These are phyloP conservation scores for Calcarisporium arbuscula DNA, from an alignment of 2,329 filamentous ascomycete genomes.

Conservation along the genomic window DNA sequence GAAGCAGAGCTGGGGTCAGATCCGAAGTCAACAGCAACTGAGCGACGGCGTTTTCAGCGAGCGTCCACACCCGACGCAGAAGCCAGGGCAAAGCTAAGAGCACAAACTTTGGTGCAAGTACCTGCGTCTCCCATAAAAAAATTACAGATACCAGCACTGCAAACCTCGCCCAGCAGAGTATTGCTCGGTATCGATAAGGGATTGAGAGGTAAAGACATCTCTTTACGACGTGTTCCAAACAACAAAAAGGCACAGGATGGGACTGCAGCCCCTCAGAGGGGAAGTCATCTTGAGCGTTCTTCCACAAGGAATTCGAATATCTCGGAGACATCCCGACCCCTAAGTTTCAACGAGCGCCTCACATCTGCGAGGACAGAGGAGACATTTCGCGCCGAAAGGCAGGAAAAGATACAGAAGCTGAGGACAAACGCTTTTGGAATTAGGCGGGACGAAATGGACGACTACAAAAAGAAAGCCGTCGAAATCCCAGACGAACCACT, in stretches of 20 bases:
- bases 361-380: conserved; percentile 61
- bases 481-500: conserved; percentile 44
- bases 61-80: conserved; percentile 20
- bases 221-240: conserved; percentile 66
- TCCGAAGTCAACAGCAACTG: conserved; percentile 17
- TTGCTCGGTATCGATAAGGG: conserved; percentile 87
- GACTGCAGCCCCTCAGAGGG: conserved; percentile 15
- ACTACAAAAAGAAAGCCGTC: conserved; percentile 51
- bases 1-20: conserved; percentile 13
- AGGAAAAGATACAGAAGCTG: conserved; percentile 44
- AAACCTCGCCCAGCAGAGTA: conserved; percentile 72
- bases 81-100: conserved; percentile 10
- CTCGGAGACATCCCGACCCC: conserved; percentile 30
- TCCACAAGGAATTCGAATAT: conserved; percentile 26
- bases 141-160: conserved; percentile 42
- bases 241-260: conserved; percentile 23
- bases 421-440: conserved; percentile 53
- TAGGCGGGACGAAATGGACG: conserved; percentile 51
- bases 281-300: conserved; percentile 39
- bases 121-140: conserved; percentile 67
- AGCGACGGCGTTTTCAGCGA: conserved; percentile 14
- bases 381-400: conserved; percentile 40
- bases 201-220: conserved; percentile 72
- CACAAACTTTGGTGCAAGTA: conserved; percentile 56
- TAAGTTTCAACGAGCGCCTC: conserved; percentile 79